phyloP scores from a whole-genome alignment of 257 asterid genomes.

The Jasminum sambac region DNA sequence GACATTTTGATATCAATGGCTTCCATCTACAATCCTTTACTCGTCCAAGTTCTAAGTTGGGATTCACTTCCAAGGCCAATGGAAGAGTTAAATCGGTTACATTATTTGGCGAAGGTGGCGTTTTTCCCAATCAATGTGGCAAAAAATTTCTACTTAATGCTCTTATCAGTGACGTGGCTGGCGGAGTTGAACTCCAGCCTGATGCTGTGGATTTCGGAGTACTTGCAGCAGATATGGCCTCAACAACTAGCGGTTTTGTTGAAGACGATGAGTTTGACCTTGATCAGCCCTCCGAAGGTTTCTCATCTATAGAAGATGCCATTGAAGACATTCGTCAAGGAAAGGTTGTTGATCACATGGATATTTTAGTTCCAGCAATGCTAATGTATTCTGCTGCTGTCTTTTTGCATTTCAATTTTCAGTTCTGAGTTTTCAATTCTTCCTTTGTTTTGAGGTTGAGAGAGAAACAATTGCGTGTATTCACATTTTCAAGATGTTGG shows the following conservation, averaged over 20 bases:
- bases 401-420: not conserved
- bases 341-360: conserved; percentile 50
- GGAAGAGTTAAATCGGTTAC: conserved; percentile 47
- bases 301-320: conserved; percentile 78
- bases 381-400: not conserved
- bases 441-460: too few relatives aligned
- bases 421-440: too few relatives aligned
- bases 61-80: conserved; percentile 41
- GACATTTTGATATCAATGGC: conserved; percentile 51
- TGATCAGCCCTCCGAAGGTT: conserved; percentile 76
- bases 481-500: too few relatives aligned
- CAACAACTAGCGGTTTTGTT: conserved; percentile 51
- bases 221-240: conserved; percentile 65
- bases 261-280: conserved; percentile 66
- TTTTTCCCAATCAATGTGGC: conserved; percentile 34
- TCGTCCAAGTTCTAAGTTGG: conserved; percentile 35
- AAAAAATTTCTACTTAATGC: conserved; percentile 33
- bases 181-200: conserved; percentile 57
- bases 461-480: too few relatives aligned
- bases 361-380: conserved; percentile 12
- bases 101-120: conserved; percentile 53
- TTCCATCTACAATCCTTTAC: conserved; percentile 36
- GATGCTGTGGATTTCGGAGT: conserved; percentile 60
- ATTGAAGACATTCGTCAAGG: conserved; percentile 85
- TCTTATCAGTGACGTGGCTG: conserved; percentile 42